Evolutionary conservation across 106 monocot genomes (phyloP), one percentile per base, ranked within the genome.

Genomic region (Chionographis japonica): DNA sequence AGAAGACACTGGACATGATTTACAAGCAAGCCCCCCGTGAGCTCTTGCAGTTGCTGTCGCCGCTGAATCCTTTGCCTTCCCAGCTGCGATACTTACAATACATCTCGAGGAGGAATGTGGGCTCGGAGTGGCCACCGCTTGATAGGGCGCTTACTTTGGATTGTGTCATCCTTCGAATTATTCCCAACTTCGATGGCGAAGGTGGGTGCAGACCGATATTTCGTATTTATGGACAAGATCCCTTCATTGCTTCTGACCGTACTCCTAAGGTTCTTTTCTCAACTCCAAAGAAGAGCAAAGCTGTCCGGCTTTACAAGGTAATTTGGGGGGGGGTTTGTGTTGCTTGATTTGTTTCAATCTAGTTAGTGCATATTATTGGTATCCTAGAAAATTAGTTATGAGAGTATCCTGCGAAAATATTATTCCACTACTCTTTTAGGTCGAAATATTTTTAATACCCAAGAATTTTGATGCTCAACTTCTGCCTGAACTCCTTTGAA

Each of bases 21-120:
- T 92, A 92, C 54, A 92, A 83, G 75, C 92, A 92, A 73, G 92
- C 92, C 12, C 92, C 88, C 19, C 65, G 77, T 15, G 95, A 92
- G 72, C 82, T 91, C 27, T 67, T 95, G 68, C 88, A 89, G 58
- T 64, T 92, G 58, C 60, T 91, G 37, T 92, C 88, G 3, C 91
- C 91, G 4, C 58, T 95, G 68, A 86, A 95, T 80, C 95, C 95
- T 60, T 37, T 92, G 65, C 91, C 95, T 56, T 91, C 91, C 41
- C 95, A 95, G 72, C 37, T 89, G 69, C 82, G 95, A 80, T 95
- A 95, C 65, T 76, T 95, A 55, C 81, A 89, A 35, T 95, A 95
- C 72, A 84, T 95, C n/a, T 91, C 95, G 14, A 86, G 95, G 78
- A 95, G 95, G 68, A 95, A 92, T 72, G 95, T 95, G 12, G 83